Conservation (phyloP, 352 stramenopile species). For the Halophytophthora batemanensis region DNA sequence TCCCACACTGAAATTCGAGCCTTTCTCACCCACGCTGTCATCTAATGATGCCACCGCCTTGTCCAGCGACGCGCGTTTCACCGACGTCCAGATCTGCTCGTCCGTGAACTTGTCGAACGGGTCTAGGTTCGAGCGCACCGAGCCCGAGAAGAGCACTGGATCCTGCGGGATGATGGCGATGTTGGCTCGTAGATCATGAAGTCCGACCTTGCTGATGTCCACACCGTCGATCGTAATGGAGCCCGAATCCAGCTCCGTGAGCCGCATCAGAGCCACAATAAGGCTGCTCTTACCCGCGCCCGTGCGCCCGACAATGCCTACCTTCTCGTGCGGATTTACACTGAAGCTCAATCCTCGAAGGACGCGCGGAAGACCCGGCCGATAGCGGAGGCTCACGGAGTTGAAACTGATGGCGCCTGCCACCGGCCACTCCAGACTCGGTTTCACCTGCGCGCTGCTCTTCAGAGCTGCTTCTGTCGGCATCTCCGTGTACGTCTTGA, state of each 20-base stretch:
- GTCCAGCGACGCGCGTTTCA: conserved; percentile 78
- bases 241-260: conserved; percentile 80
- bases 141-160: conserved; percentile 92
- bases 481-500: conserved; percentile 63
- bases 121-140: conserved; percentile 88
- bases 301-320: conserved; percentile 70
- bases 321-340: conserved; percentile 79
- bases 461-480: conserved; percentile 38
- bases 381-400: conserved; percentile 87
- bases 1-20: conserved; percentile 93
- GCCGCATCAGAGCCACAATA: conserved; percentile 86
- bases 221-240: conserved; percentile 48
- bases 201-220: conserved; percentile 47
- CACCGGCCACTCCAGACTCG: conserved; percentile 69
- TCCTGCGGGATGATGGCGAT: conserved; percentile 91
- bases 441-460: conserved; percentile 18
- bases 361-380: conserved; percentile 52
- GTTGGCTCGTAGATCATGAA: conserved; percentile 43
- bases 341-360: conserved; percentile 61
- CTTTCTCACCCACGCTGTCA: conserved; percentile 74
- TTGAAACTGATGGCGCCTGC: conserved; percentile 82
- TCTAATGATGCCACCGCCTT: conserved; percentile 29
- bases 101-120: conserved; percentile 85
- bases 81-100: conserved; percentile 79
- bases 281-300: conserved; percentile 87